Conservation (phyloP, 2,329 filamentous ascomycete genomes). For the Fusarium lyarnte region DNA sequence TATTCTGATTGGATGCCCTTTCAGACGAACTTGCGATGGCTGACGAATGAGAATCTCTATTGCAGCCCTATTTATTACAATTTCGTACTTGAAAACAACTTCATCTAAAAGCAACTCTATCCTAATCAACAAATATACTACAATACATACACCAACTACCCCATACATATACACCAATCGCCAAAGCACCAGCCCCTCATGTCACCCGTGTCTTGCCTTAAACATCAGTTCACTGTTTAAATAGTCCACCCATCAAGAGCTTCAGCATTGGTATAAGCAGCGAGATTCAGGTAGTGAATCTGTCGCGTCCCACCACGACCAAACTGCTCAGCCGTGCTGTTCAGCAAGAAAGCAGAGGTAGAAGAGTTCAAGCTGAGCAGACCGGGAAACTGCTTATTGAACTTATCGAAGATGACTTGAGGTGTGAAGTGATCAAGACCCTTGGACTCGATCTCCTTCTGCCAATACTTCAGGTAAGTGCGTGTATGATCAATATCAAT, state of each 20-base stretch:
- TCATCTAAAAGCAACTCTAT: no score
- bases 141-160: rapidly evolving
- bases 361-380: not conserved
- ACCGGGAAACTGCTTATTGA: not conserved
- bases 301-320: not conserved
- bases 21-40: rapidly evolving
- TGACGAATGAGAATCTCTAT: not conserved
- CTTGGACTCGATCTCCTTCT: no score
- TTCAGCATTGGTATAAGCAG: not conserved
- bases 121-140: rapidly evolving
- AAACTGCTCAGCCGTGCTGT: not conserved
- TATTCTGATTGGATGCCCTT: rapidly evolving
- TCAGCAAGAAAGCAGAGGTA: not conserved
- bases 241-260: not conserved
- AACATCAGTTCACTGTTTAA: rapidly evolving
- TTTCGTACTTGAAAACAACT: rapidly evolving
- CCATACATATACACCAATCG: rapidly evolving
- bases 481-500: no score
- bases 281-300: not conserved
- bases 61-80: not conserved
- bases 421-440: no score
- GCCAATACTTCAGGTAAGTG: no score
- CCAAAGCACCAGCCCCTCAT: rapidly evolving
- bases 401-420: not conserved
- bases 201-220: rapidly evolving